These are phyloP conservation scores for Nidularia sp. DNA, from an alignment of 768 basidiomycete species.

Conservation along the genomic window DNA sequence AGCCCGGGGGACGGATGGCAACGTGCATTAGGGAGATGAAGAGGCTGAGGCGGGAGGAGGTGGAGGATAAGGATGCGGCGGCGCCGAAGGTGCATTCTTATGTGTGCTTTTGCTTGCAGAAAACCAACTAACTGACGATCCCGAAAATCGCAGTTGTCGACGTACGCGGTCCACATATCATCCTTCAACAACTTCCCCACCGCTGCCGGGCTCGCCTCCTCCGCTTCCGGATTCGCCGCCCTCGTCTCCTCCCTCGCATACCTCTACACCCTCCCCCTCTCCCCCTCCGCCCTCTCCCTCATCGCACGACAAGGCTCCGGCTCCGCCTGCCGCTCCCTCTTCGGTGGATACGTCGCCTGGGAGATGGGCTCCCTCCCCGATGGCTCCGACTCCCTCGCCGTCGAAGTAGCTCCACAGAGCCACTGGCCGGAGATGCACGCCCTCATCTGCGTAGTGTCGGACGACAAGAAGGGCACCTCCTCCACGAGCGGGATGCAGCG, in stretches of 20 bases:
- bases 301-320: constrained; percentile 98
- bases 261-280: constrained; percentile 77
- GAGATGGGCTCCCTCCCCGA: constrained; percentile 62
- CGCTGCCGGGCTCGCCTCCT: constrained; percentile 95
- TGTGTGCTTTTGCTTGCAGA: background rate
- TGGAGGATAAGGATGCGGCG: constrained; percentile 67
- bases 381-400: constrained; percentile 85
- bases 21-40: constrained; percentile 90
- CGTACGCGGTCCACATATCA: constrained; percentile 77
- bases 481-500: constrained; percentile 97
- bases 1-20: constrained; percentile 67
- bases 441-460: constrained; percentile 93
- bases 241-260: constrained; percentile 85
- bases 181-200: constrained; percentile 99
- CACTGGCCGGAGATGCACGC: constrained; percentile 98
- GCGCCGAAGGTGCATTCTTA: constrained; percentile 56
- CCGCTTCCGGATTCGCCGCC: constrained; percentile 95
- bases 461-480: constrained; percentile 94
- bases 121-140: constrained; percentile 2
- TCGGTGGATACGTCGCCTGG: constrained; percentile 98
- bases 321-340: constrained; percentile 95
- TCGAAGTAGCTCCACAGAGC: constrained; percentile 75
- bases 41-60: constrained; percentile 57
- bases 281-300: constrained; percentile 80
- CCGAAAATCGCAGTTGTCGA: constrained; percentile 48